Percentiles rank a stretch among this genome's conserved stretches.
Conservation (phyloP, 2,329 filamentous ascomycete genomes). For the Rutstroemia sp. region DNA sequence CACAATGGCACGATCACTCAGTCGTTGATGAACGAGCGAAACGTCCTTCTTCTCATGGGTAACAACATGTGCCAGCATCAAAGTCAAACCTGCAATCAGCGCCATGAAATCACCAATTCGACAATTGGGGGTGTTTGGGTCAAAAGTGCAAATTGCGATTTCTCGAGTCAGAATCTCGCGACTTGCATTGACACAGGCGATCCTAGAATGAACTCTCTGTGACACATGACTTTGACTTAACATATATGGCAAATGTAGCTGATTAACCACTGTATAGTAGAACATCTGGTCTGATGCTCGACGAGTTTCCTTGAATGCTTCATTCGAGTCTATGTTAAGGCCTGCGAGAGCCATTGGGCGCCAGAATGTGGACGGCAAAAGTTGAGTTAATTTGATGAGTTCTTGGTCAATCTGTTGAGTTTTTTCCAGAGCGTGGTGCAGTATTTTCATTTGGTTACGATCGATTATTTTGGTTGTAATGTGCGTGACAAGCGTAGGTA, state of each 20-base stretch:
- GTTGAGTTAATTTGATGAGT: neutral
- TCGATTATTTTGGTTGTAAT: neutral
- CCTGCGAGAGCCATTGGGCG: neutral
- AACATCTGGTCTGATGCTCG: neutral
- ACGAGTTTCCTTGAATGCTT: neutral
- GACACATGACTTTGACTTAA: conserved; percentile 19
- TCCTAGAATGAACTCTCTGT: conserved; percentile 28
- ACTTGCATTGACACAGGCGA: conserved; percentile 33
- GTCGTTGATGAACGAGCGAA: neutral
- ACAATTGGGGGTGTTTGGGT: conserved; percentile 27
- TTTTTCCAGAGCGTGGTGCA: neutral
- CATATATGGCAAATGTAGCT: neutral
- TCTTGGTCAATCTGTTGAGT: neutral
- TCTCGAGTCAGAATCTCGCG: conserved; percentile 34
- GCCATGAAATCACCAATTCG: conserved; percentile 34
- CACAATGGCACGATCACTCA: neutral
- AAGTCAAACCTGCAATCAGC: conserved; percentile 32
- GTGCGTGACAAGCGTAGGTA: neutral
- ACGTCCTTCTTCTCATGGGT: neutral
- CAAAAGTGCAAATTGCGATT: conserved; percentile 30
- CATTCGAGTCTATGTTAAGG: neutral
- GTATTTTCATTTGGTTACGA: neutral
- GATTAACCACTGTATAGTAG: neutral
- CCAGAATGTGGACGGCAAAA: neutral
- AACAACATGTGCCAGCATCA: conserved; percentile 14